A percentile compares a stretch with the other conserved stretches of the same genome.
These are phyloP conservation scores for Lupinus albus DNA, from an alignment of 306 rosid species.

Conservation along the genomic window DNA sequence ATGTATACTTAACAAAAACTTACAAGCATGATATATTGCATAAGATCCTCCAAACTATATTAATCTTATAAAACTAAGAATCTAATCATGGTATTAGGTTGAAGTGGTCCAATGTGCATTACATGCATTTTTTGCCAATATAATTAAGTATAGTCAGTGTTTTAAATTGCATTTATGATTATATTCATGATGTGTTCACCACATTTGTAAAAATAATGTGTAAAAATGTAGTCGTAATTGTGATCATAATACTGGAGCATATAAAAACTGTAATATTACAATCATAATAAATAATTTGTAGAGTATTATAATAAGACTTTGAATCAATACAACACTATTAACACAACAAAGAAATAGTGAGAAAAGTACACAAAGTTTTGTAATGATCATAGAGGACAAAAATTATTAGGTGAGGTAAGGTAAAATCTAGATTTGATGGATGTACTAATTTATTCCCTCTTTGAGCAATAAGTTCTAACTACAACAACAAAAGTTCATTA, in stretches of 20 bases:
- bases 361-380: constrained; percentile 38
- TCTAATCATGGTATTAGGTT: constrained; percentile 38
- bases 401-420: constrained; percentile 54
- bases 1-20: constrained; percentile 36
- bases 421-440: constrained; percentile 56
- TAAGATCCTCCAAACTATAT: constrained; percentile 38
- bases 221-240: too few relatives aligned
- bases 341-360: constrained; percentile 9
- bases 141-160: too few relatives aligned
- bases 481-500: constrained; percentile 41
- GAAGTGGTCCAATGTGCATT: constrained; percentile 49
- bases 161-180: too few relatives aligned
- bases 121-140: constrained; percentile 28
- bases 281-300: too few relatives aligned
- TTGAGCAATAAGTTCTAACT: constrained; percentile 43
- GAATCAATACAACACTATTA: constrained; percentile 51
- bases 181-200: too few relatives aligned
- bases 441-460: constrained; percentile 47
- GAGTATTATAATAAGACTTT: too few relatives aligned
- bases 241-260: too few relatives aligned
- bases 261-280: too few relatives aligned
- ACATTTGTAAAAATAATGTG: too few relatives aligned
- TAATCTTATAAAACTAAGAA: constrained; percentile 39
- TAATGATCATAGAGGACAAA: constrained; percentile 64
- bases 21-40: constrained; percentile 39